These are phyloP conservation scores for Harringtonia aguacate DNA, from an alignment of 2,329 filamentous ascomycete species.

Conservation along the genomic window DNA sequence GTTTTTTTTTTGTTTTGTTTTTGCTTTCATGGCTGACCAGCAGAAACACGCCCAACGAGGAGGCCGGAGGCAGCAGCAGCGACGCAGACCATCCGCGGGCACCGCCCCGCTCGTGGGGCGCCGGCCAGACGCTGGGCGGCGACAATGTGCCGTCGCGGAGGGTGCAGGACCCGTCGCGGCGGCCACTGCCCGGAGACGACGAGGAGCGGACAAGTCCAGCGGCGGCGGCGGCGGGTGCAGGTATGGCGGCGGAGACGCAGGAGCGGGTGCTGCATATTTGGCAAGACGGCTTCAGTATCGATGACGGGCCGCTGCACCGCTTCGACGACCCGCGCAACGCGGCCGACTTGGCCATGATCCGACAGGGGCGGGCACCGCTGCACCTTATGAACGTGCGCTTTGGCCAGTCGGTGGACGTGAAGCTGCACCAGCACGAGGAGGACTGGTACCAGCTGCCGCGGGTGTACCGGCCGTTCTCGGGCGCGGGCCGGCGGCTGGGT, in stretches of 20 bases:
- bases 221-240: conserved; percentile 14
- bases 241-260: conserved; percentile 37
- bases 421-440: conserved; percentile 65
- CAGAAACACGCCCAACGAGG: conserved; percentile 1
- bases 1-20: conserved; percentile 10
- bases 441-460: conserved; percentile 64
- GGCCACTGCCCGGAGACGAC: conserved; percentile 10
- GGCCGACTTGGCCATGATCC: conserved; percentile 63
- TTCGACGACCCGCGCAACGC: conserved; percentile 72
- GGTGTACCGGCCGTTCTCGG: conserved; percentile 65
- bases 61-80: conserved; percentile 36
- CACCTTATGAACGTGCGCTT: conserved; percentile 67
- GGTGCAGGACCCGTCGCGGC: conserved; percentile 50
- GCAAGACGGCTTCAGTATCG: conserved; percentile 77
- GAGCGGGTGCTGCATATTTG: conserved; percentile 68
- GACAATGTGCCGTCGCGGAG: conserved; percentile 61
- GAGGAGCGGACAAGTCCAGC: conserved; percentile 14
- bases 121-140: conserved; percentile 67
- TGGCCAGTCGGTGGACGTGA: conserved; percentile 69
- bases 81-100: conserved; percentile 29
- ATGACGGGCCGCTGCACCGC: conserved; percentile 66
- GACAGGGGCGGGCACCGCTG: conserved; percentile 63
- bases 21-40: not conserved
- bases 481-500: conserved; percentile 62
- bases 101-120: conserved; percentile 51